Evolutionary conservation across 2,329 filamentous ascomycete genomes (phyloP).

Genomic region (Aspergillus chevalieri): DNA sequence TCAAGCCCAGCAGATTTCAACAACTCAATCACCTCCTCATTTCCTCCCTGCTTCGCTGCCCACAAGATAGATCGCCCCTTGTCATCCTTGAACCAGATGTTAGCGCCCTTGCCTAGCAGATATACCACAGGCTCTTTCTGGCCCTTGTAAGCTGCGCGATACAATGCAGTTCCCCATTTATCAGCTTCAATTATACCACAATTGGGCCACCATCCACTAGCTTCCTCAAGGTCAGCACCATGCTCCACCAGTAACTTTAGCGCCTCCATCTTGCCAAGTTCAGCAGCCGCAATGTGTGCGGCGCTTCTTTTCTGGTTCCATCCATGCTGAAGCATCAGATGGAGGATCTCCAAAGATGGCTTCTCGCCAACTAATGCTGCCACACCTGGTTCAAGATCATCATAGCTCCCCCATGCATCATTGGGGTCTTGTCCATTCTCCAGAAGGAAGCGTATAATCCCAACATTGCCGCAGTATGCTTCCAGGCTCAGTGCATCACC

Average conservation of each 20-base stretch:
- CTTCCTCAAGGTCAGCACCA: background rate
- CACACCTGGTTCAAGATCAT: background rate
- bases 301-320: background rate
- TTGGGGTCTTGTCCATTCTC: slow-evolving; percentile 1
- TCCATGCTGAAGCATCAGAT: background rate
- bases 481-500: background rate
- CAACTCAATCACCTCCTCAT: background rate
- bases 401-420: background rate
- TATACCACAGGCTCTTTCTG: background rate
- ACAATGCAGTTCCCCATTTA: background rate
- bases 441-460: background rate
- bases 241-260: background rate
- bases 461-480: background rate
- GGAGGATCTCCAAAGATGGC: background rate
- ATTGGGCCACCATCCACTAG: background rate
- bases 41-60: background rate
- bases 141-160: background rate
- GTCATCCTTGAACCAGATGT: background rate
- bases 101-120: background rate
- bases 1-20: background rate
- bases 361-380: background rate
- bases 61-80: background rate
- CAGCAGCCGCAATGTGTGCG: background rate
- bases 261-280: background rate
- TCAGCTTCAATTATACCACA: background rate